phyloP scores from a whole-genome alignment of 495 filamentous ascomycete species.

The Hypoxylon fragiforme region DNA sequence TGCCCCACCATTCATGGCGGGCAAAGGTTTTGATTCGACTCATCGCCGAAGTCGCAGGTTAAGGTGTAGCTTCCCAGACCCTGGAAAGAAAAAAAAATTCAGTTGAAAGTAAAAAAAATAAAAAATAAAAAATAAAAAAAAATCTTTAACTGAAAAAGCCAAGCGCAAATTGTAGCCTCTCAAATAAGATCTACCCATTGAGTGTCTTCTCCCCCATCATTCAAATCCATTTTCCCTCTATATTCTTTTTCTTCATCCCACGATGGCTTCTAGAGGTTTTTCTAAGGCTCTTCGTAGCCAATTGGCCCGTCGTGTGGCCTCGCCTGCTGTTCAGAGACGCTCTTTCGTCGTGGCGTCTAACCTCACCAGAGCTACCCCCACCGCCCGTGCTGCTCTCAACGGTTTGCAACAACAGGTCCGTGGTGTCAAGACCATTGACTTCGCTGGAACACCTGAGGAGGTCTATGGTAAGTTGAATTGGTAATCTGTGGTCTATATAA shows the following conservation, averaged over 20 bases:
- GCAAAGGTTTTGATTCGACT: conserved; percentile 22
- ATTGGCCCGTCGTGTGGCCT: conserved; percentile 71
- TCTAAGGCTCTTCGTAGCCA: conserved; percentile 77
- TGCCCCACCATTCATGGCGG: conserved; percentile 21
- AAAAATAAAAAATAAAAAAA: conserved; percentile 19
- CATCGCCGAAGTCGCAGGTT: conserved; percentile 30
- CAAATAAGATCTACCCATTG: conserved; percentile 21
- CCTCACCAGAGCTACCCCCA: conserved; percentile 57
- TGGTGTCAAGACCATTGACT: conserved; percentile 89
- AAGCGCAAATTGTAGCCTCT: neutral
- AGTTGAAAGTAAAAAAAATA: conserved; percentile 17
- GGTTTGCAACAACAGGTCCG: conserved; percentile 65
- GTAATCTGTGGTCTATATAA: neutral
- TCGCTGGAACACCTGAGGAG: conserved; percentile 87
- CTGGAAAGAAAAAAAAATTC: conserved; percentile 20
- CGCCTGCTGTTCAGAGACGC: conserved; percentile 66
- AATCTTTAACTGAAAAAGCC: conserved; percentile 5
- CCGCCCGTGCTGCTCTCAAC: conserved; percentile 55
- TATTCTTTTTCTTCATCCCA: conserved; percentile 42
- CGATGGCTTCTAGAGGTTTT: conserved; percentile 86
- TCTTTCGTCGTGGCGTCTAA: conserved; percentile 70
- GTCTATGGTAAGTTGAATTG: conserved; percentile 72
- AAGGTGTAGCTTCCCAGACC: conserved; percentile 24
- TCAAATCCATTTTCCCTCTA: conserved; percentile 41
- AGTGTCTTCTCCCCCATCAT: conserved; percentile 23